Conservation (phyloP, 2,329 filamentous ascomycete species). For the Diplodia seriata region DNA sequence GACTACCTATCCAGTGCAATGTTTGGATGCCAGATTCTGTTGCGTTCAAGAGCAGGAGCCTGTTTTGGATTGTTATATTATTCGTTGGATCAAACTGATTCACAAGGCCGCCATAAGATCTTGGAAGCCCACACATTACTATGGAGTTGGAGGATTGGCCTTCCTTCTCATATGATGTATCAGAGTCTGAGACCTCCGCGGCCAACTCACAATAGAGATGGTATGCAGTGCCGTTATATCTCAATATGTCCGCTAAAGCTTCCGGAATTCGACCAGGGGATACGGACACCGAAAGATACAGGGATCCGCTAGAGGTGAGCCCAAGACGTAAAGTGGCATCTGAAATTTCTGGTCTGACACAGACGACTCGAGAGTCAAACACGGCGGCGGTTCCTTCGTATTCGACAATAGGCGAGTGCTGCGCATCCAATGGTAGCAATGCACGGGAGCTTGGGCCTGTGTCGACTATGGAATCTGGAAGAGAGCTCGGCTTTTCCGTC, state of each 20-base stretch:
- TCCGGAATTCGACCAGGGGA: not conserved
- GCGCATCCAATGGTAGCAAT: not conserved
- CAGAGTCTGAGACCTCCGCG: too few relatives aligned
- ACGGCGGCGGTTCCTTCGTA: not conserved
- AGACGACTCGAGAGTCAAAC: not conserved
- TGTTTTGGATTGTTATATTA: not conserved
- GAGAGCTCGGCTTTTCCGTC: not conserved
- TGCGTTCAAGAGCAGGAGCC: not conserved
- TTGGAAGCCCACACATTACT: not conserved
- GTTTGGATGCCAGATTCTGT: fast-evolving
- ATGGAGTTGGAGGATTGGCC: not conserved
- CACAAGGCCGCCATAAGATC: not conserved
- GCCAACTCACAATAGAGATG: too few relatives aligned
- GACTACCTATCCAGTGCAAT: not conserved
- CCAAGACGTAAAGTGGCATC: not conserved
- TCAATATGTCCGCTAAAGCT: not conserved
- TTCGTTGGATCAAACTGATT: not conserved
- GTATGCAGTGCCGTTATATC: too few relatives aligned
- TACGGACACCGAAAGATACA: not conserved
- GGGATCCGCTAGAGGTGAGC: too few relatives aligned
- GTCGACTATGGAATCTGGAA: not conserved
- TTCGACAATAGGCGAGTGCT: not conserved
- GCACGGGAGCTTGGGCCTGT: not conserved
- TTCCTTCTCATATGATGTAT: too few relatives aligned
- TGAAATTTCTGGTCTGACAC: not conserved